Percentiles rank a stretch among this genome's conserved stretches.
phyloP scores from a whole-genome alignment of 2,329 filamentous ascomycete genomes.

The Ophiostoma fasciatum region DNA sequence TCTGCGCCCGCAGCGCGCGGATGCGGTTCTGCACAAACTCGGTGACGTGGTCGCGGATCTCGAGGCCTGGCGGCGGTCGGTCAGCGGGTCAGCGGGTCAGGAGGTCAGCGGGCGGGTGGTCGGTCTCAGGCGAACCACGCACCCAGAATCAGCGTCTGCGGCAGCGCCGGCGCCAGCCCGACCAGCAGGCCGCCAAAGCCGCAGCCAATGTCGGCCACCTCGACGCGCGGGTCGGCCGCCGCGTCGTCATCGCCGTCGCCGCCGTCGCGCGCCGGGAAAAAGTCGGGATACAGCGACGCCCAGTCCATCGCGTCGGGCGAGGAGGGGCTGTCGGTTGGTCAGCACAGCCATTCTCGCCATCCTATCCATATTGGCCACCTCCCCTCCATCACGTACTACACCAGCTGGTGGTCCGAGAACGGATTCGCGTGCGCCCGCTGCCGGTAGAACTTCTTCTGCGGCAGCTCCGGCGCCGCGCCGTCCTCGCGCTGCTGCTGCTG shows the following conservation, averaged over 20 bases:
- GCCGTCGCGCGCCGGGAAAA: slow-evolving; percentile 24
- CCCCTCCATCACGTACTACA: slow-evolving; percentile 54
- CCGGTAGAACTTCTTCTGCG: slow-evolving; percentile 90
- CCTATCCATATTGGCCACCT: too few species aligned
- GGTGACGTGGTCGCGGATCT: slow-evolving; percentile 82
- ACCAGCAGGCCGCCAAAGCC: slow-evolving; percentile 88
- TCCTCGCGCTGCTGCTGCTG: slow-evolving; percentile 29
- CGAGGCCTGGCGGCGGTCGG: slow-evolving; percentile 48
- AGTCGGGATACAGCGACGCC: slow-evolving; percentile 69
- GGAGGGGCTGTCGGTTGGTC: slow-evolving; percentile 45
- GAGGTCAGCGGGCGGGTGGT: slow-evolving; percentile 3
- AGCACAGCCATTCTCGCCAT: too few species aligned
- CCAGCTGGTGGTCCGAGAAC: slow-evolving; percentile 83
- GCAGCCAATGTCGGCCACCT: slow-evolving; percentile 93
- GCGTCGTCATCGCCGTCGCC: slow-evolving; percentile 17
- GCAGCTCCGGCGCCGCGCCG: slow-evolving; percentile 46
- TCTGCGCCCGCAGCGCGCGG: slow-evolving; percentile 59
- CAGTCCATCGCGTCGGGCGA: slow-evolving; percentile 82
- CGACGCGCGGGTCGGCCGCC: slow-evolving; percentile 32
- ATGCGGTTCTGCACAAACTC: slow-evolving; percentile 85
- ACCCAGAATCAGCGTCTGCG: slow-evolving; percentile 73
- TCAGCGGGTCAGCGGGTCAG: slow-evolving; percentile 5
- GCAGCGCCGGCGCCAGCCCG: slow-evolving; percentile 66
- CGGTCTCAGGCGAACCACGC: slow-evolving; percentile 12
- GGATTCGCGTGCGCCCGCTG: slow-evolving; percentile 96